phyloP scores from a whole-genome alignment of 2,329 filamentous ascomycete species.

The Fusarium austroafricanum region DNA sequence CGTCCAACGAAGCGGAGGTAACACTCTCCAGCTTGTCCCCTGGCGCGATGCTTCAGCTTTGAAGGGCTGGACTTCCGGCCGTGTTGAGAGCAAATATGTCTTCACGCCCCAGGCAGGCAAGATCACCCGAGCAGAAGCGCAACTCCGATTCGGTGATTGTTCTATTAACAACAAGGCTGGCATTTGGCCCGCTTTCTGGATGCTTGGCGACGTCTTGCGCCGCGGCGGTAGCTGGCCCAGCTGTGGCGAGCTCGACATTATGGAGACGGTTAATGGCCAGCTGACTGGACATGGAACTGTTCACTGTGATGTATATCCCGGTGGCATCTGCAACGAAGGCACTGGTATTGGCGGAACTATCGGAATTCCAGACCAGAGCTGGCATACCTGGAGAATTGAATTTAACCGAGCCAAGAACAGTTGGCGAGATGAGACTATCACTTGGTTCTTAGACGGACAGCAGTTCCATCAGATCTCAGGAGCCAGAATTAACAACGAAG shows the following conservation, averaged over 20 bases:
- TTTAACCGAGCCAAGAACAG: conserved; percentile 58
- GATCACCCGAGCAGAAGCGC: conserved; percentile 56
- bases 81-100: conserved; percentile 59
- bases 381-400: conserved; percentile 61
- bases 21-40: conserved; percentile 63
- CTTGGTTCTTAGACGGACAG: conserved; percentile 60
- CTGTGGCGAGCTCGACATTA: conserved; percentile 38
- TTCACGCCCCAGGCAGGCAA: conserved; percentile 58
- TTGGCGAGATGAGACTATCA: conserved; percentile 61
- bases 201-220: conserved; percentile 39
- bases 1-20: conserved; percentile 61
- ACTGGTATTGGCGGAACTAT: conserved; percentile 54
- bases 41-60: conserved; percentile 49
- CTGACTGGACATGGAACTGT: conserved; percentile 35
- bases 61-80: conserved; percentile 61
- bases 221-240: conserved; percentile 40
- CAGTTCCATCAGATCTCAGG: conserved; percentile 59
- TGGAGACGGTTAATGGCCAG: conserved; percentile 38
- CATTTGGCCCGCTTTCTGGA: conserved; percentile 50
- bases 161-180: conserved; percentile 55
- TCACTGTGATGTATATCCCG: conserved; percentile 45
- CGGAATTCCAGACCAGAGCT: conserved; percentile 45
- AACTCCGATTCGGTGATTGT: conserved; percentile 59
- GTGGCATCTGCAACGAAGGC: conserved; percentile 62
- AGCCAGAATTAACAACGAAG: conserved; percentile 55